Evolutionary conservation across 2,329 filamentous ascomycete genomes (phyloP).

Genomic region (Fusarium protoensiforme): DNA sequence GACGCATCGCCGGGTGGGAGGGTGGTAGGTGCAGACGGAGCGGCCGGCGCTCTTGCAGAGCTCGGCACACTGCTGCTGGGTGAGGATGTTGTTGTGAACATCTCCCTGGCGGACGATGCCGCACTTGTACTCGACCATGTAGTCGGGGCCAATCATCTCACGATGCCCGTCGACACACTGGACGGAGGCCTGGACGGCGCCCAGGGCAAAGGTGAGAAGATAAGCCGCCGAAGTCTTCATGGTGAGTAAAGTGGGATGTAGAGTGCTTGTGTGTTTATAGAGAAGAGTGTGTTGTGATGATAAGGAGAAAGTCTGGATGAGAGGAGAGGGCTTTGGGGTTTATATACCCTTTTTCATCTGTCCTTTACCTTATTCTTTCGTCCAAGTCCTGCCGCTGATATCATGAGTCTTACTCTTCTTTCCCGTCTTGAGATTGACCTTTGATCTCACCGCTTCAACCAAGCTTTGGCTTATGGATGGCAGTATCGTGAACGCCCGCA

Average conservation of each 20-base stretch:
- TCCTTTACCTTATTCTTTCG: not conserved
- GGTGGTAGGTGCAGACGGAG: slow-evolving; percentile 1
- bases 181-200: not conserved
- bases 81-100: not conserved
- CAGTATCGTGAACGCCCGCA: not conserved
- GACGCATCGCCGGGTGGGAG: not conserved
- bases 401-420: not conserved
- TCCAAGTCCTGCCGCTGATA: not conserved
- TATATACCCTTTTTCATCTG: not conserved
- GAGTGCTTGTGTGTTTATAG: not conserved
- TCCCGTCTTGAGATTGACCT: not conserved
- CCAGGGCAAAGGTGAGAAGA: not conserved
- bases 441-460: not conserved
- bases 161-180: not conserved
- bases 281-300: not conserved
- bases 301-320: not conserved
- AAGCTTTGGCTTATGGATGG: not conserved
- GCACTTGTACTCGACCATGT: not conserved
- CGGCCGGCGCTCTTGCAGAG: not conserved
- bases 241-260: not conserved
- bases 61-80: not conserved
- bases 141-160: not conserved
- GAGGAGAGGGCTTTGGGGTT: not conserved
- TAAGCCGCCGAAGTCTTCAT: not conserved
- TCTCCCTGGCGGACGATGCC: not conserved